phyloP scores from a whole-genome alignment of 306 rosid genomes.

The Elaeagnus macrophylla region DNA sequence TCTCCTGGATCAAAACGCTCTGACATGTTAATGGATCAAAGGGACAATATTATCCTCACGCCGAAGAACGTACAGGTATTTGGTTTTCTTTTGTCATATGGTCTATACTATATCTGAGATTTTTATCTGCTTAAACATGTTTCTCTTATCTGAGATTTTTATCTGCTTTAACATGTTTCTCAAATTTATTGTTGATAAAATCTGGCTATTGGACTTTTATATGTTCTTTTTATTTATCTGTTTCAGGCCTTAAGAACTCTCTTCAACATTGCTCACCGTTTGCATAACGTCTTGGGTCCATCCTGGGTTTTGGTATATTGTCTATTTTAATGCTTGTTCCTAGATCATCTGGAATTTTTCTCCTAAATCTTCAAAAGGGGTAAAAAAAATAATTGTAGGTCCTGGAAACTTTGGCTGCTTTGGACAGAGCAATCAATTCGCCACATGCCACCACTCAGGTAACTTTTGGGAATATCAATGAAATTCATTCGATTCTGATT shows the following conservation, averaged over 20 bases:
- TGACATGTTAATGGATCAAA: slow-evolving; percentile 61
- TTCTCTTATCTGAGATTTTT: background rate
- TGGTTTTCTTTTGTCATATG: slow-evolving; percentile 6
- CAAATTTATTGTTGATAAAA: slow-evolving; percentile 4
- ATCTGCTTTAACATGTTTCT: slow-evolving; percentile 2
- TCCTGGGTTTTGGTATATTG: slow-evolving; percentile 94
- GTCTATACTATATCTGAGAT: background rate
- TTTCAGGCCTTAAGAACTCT: slow-evolving; percentile 93
- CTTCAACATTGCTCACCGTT: slow-evolving; percentile 91
- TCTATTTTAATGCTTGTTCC: slow-evolving; percentile 12
- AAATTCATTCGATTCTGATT: slow-evolving; percentile 17
- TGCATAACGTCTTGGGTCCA: slow-evolving; percentile 92
- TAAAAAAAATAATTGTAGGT: slow-evolving; percentile 47
- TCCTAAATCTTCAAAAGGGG: slow-evolving; percentile 10
- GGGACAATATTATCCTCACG: slow-evolving; percentile 77
- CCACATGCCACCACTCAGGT: slow-evolving; percentile 98
- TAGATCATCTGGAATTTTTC: slow-evolving; percentile 1
- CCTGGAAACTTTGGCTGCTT: slow-evolving; percentile 90
- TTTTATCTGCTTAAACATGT: slow-evolving; percentile 3
- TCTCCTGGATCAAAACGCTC: slow-evolving; percentile 77
- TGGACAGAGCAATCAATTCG: slow-evolving; percentile 93
- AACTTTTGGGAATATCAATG: slow-evolving; percentile 10
- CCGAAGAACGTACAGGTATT: slow-evolving; percentile 96
- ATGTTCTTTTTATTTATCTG: slow-evolving; percentile 18
- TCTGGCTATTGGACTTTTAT: slow-evolving; percentile 15